Conservation (phyloP, 768 basidiomycete genomes). For the Mycena chlorophos region DNA sequence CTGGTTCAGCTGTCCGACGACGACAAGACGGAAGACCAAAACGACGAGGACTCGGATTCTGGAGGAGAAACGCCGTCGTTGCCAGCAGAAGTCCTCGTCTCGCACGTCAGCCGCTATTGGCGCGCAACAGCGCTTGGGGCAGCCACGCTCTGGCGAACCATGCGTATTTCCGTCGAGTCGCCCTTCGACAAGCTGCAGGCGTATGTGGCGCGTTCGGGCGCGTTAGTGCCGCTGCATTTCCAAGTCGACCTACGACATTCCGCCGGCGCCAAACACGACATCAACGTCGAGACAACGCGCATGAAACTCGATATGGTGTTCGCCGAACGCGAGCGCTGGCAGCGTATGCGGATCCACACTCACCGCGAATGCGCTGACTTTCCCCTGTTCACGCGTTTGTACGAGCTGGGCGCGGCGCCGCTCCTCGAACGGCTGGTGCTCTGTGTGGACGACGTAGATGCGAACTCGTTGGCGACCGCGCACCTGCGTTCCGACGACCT, state of each 20-base stretch:
- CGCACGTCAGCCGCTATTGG: constrained; percentile 18
- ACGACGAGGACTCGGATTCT: not conserved
- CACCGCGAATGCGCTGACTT: constrained; percentile 26
- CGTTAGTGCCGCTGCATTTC: constrained; percentile 2
- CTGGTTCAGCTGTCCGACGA: not conserved
- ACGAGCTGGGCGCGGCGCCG: constrained; percentile 31
- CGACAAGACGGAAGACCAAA: no score
- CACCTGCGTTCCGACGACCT: constrained; percentile 18
- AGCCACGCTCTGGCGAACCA: constrained; percentile 17
- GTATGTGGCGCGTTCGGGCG: constrained; percentile 17
- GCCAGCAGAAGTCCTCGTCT: constrained; percentile 10
- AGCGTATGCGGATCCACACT: constrained; percentile 34
- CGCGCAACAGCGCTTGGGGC: constrained; percentile 12
- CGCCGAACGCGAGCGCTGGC: constrained; percentile 38
- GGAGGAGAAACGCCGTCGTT: not conserved
- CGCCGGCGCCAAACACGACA: not conserved
- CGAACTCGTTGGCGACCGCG: constrained; percentile 11
- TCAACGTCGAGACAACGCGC: not conserved
- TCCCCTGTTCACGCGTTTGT: constrained; percentile 33
- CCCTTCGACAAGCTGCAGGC: constrained; percentile 8
- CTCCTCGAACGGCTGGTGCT: constrained; percentile 41
- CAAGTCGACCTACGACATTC: constrained; percentile 15
- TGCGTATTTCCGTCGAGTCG: constrained; percentile 1
- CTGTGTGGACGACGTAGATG: constrained; percentile 33
- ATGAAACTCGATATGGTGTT: constrained; percentile 33